Base-by-base conservation (phyloP, 306 rosid genomes). In the Quercus parvula region DNA sequence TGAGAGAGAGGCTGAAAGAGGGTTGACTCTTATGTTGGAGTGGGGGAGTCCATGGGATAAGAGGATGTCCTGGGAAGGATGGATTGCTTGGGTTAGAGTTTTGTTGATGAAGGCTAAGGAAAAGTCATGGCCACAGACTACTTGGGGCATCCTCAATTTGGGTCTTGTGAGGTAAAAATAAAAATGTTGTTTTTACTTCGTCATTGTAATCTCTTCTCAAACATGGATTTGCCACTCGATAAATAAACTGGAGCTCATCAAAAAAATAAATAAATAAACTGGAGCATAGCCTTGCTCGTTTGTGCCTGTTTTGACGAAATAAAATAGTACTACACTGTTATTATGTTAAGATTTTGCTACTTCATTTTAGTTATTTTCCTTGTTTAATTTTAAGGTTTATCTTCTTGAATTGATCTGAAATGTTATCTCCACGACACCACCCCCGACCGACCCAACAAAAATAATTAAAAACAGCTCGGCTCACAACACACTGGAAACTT, bases 31-130 rank as follows among this genome's bases (percentile, higher is more conserved):
- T 38, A 2, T 92, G 75, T 51, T 95, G 72, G 87, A 89, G 82
- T 95, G 98, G 98, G 97, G 92, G 0, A 84, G 91, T 75, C 85
- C 92, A 1, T 94, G 97, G 99, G 99, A 94, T 81, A 94, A 94
- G 91, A 87, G 99, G 86, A 88, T 81, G 78, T 84, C 98, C 13
- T 95, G 99, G 99, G 94, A 92, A 74, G 99, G 98, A 0, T 95
- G 98, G 98, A 78, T 95, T 90, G 85, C 99, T 62, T 92, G 98
- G 99, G 84, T 57, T 1, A 87, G 99, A 74, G 94, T 92, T 7
- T 46, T 94, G 87, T 55, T 84, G 9, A 88, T 86, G 92, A 95
- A 91, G 76, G 90, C 98, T 5, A 87, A 83, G 75, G 95, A 95
- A 41, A 92, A 86, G 66, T 85, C 92, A 33, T 92, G 99, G 98